A percentile compares a stretch with the other conserved stretches of the same genome.
These are phyloP conservation scores for Gossypium trilobum DNA, from an alignment of 441 rosid genomes.

Conservation along the genomic window DNA sequence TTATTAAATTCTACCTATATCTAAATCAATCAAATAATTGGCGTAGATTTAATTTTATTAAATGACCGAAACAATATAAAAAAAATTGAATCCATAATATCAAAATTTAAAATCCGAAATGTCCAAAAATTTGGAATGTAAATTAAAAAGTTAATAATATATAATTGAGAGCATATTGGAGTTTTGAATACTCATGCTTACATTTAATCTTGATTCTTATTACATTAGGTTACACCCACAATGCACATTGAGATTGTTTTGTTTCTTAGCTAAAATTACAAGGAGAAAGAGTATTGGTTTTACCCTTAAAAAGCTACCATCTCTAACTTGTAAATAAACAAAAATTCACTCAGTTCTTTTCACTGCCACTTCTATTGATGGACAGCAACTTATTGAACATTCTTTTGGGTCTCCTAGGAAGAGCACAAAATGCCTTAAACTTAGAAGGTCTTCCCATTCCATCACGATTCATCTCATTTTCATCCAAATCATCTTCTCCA, in stretches of 20 bases:
- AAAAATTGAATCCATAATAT: no score
- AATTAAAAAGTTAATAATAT: no score
- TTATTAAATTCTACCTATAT: no score
- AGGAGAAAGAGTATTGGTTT: slow-evolving; percentile 15
- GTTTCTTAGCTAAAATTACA: slow-evolving; percentile 30
- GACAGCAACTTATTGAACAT: slow-evolving; percentile 80
- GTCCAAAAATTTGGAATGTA: no score
- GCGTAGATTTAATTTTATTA: no score
- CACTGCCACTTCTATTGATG: slow-evolving; percentile 52
- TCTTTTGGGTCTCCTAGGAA: slow-evolving; percentile 64
- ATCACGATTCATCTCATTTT: slow-evolving; percentile 41
- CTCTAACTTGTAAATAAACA: slow-evolving; percentile 22
- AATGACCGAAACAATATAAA: no score
- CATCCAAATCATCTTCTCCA: slow-evolving; percentile 59
- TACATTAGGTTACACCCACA: slow-evolving; percentile 31
- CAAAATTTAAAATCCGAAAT: no score
- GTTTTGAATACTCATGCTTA: background rate
- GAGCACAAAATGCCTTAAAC: slow-evolving; percentile 62
- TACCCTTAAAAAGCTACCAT: slow-evolving; percentile 29
- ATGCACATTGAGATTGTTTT: slow-evolving; percentile 31
- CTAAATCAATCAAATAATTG: no score
- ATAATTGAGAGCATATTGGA: no score
- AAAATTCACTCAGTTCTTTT: slow-evolving; percentile 44
- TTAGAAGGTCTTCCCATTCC: slow-evolving; percentile 50
- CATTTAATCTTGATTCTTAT: slow-evolving; percentile 21